These are phyloP conservation scores for Caryocar brasiliense DNA, from an alignment of 441 rosid genomes.

Conservation along the genomic window DNA sequence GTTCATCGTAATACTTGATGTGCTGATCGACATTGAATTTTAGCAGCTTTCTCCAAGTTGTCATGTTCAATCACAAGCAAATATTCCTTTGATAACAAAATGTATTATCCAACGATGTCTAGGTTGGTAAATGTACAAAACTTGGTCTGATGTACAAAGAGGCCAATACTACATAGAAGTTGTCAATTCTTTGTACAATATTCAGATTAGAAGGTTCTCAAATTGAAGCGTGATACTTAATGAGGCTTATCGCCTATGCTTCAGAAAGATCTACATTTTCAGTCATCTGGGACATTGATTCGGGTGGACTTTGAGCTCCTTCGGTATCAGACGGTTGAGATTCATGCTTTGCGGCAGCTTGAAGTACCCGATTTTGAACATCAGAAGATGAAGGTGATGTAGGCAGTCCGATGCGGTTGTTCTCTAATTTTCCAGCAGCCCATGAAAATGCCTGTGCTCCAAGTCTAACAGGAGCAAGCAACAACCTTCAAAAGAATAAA, in stretches of 20 bases:
- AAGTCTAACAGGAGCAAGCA: constrained; percentile 52
- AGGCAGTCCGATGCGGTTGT: constrained; percentile 64
- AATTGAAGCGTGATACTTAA: neutral
- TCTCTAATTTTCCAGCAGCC: constrained; percentile 79
- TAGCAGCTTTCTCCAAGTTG: no score
- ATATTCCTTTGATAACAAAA: neutral
- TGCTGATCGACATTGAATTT: no score
- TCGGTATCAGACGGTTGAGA: constrained; percentile 69
- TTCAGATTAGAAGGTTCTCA: neutral
- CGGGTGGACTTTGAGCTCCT: constrained; percentile 29
- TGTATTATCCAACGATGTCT: neutral
- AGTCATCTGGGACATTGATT: constrained; percentile 18
- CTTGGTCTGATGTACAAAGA: constrained; percentile 1
- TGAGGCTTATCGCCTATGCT: constrained; percentile 24
- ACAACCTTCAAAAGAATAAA: constrained; percentile 26
- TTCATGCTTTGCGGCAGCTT: constrained; percentile 90
- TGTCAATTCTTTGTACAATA: constrained; percentile 4
- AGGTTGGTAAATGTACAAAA: constrained; percentile 1
- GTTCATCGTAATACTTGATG: no score
- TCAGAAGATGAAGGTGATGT: constrained; percentile 87
- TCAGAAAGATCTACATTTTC: constrained; percentile 48
- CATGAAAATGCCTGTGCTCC: constrained; percentile 78
- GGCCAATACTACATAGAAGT: neutral
- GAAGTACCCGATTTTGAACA: constrained; percentile 73
- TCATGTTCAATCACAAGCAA: no score